Evolutionary conservation across 306 rosid species (phyloP), one percentile per base, ranked within the genome.

Genomic region (Casuarina cunninghamiana): DNA sequence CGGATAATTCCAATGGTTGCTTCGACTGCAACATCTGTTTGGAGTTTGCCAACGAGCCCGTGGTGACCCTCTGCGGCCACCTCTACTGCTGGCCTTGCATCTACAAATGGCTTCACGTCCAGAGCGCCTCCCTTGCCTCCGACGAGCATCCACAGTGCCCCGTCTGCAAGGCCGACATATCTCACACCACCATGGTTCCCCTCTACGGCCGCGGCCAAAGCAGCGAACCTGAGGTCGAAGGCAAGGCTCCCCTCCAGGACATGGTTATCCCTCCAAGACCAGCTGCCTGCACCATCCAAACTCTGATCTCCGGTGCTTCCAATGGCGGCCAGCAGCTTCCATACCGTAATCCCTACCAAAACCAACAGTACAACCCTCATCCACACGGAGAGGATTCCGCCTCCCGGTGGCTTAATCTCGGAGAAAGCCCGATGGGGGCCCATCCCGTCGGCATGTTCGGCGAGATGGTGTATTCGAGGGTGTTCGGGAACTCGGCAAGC

Each of bases 51-150:
- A 54, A 80, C 2, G 99, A 93, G 69, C 99, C 99, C 0, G 90
- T 96, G 19, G 99, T 96, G 43, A 96, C 99, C 39, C 84, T 90
- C 17, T 96, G 99, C 43, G 99, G 99, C 61, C 99, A 96, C 85
- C 94, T 96, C 48, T 96, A 87, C 80, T 96, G 99, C 85, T 96
- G 99, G 98, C 90, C 96, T 38, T 96, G 99, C 87, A 93, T 96
- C 88, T 96, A 93, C 87, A 85, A 86, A 79, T 93, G 97, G 98
- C 97, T 93, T 13, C 88, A 81, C 60, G 84, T 93, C 77, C 98
- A 91, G 78, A 90, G 93, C 67, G 88, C 89, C 75, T 86, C 96
- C 69, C 96, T 91, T 44, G 89, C 87, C 68, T 73, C 88, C 1
- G 93, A 89, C 44, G 97, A 92, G 84, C 94, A 71, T 65, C 96